These are phyloP conservation scores for Ogataea pignaliae DNA, from an alignment of 805 yeast species.

Conservation along the genomic window DNA sequence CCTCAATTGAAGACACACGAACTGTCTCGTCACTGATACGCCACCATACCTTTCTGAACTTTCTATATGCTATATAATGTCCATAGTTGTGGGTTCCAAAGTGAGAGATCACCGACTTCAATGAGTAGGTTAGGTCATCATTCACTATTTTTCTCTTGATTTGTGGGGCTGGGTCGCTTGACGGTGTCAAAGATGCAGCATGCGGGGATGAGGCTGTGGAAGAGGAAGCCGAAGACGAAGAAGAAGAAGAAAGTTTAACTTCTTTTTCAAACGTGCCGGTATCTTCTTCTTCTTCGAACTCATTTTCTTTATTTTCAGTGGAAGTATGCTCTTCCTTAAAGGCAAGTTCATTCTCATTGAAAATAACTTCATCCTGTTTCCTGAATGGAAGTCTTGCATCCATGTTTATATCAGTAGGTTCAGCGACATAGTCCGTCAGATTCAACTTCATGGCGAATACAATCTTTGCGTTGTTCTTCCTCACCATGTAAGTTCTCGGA, in stretches of 20 bases:
- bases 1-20: constrained; percentile 71
- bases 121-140: constrained; percentile 54
- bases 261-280: background rate
- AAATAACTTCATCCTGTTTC: constrained; percentile 42
- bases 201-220: background rate
- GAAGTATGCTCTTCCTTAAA: constrained; percentile 9
- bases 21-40: constrained; percentile 89
- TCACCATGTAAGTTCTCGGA: constrained; percentile 73
- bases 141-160: constrained; percentile 6
- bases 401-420: constrained; percentile 62
- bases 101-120: constrained; percentile 86
- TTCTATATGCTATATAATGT: constrained; percentile 89
- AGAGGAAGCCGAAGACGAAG: background rate
- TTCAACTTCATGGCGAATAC: constrained; percentile 67
- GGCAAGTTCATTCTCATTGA: constrained; percentile 6
- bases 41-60: constrained; percentile 88
- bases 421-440: constrained; percentile 65
- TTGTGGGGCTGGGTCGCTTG: background rate
- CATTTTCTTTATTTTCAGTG: background rate
- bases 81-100: constrained; percentile 97
- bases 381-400: constrained; percentile 79
- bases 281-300: background rate
- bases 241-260: background rate
- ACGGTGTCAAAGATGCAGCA: background rate
- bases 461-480: constrained; percentile 82